Base-by-base conservation (phyloP, 2,329 filamentous ascomycete genomes). In the Cyphellophora attinorum region DNA sequence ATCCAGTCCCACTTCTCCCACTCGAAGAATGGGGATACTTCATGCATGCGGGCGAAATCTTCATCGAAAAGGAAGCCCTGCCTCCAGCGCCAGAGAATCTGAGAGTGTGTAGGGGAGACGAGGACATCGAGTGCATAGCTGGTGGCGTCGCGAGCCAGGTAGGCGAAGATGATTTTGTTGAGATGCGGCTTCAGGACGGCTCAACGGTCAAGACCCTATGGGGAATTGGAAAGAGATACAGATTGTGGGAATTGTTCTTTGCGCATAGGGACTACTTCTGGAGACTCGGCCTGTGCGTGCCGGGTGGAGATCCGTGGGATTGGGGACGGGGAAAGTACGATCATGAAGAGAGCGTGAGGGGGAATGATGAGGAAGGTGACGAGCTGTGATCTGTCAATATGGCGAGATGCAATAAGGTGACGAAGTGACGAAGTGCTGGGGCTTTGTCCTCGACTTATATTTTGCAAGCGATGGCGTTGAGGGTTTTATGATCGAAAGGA, bases 211-310 rank as follows among this genome's bases (percentile, higher is more conserved):
- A 37, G 16, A 16, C 29, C 23, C 50, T 34, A 40, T 55, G 42
- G 28, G 40, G 45, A 40, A 58, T 70, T 11, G 67, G 60, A n/a
- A 59, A 58, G 57, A 72, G 58, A 56, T 88, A 72, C 49, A 83
- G 81, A 56, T 70, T 93, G n/a, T 94, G 89, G 85, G 77, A 94
- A 59, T 64, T 95, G 5, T 80, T 96, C 53, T 93, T 93, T 58
- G 83, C 88, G 1, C 91, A 98, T 61, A 68, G 91, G 25, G 91
- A 98, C 61, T 98, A 98, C 58, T 96, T 98, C 60, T 93, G 85
- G 84, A 72, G 91, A 37, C 59, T 98, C 34, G 91, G 91, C 0
- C 63, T 96, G 19, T 98, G 91, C 60, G 67, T 95, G 2, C 88
- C 89, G 0, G 81, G 81, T 10, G 82, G 83, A 10, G 79, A 47